Percentiles rank a stretch among this genome's conserved stretches.
These are phyloP conservation scores for Phialocephala subalpina DNA, from an alignment of 2,329 filamentous ascomycete species.

Conservation along the genomic window DNA sequence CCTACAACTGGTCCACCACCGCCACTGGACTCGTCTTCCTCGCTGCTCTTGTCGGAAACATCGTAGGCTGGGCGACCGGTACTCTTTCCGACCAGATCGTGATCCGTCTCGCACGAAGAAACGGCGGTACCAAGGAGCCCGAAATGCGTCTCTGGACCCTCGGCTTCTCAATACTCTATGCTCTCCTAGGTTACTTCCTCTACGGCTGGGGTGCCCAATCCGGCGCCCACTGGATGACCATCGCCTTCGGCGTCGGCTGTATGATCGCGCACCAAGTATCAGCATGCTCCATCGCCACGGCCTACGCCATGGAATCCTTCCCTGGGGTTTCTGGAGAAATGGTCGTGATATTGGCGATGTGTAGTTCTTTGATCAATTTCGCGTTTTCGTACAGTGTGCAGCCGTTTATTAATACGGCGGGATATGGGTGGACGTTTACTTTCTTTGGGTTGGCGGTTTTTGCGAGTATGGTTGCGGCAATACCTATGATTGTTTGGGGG, in stretches of 20 bases:
- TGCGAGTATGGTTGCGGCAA: neutral
- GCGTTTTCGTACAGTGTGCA: conserved; percentile 3
- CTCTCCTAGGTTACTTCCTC: conserved; percentile 46
- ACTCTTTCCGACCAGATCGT: conserved; percentile 45
- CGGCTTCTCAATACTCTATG: conserved; percentile 44
- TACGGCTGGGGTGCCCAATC: conserved; percentile 49
- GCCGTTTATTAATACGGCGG: conserved; percentile 3
- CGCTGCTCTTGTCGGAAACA: conserved; percentile 45
- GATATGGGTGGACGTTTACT: conserved; percentile 6
- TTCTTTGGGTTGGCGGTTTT: conserved; percentile 8
- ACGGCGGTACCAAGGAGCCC: conserved; percentile 47
- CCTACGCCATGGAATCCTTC: conserved; percentile 4
- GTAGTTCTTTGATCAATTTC: conserved; percentile 10
- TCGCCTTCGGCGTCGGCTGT: conserved; percentile 47
- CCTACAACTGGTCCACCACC: conserved; percentile 25
- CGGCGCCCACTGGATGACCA: conserved; percentile 43
- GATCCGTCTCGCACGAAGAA: conserved; percentile 45
- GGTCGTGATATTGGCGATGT: conserved; percentile 4
- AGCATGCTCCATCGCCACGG: neutral
- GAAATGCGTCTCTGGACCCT: conserved; percentile 50
- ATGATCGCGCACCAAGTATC: conserved; percentile 8
- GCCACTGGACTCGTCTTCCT: conserved; percentile 42
- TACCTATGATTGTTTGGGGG: conserved; percentile 2
- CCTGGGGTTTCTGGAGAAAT: neutral
- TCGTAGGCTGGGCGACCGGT: conserved; percentile 47